phyloP scores from a whole-genome alignment of 345 rosid genomes.

The Eutrema yunnanense region DNA sequence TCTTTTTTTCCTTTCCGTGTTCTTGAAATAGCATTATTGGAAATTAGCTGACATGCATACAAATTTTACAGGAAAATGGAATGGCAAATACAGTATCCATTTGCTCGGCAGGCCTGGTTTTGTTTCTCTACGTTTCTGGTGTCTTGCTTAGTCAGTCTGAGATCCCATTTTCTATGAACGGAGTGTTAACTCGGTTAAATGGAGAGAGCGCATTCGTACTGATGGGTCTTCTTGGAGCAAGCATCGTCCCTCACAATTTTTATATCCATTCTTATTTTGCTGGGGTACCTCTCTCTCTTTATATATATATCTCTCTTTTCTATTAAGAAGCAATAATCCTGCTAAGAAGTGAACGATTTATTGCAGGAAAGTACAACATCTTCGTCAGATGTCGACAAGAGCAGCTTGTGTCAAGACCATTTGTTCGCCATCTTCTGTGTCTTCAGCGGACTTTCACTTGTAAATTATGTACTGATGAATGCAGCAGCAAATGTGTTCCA shows the following conservation, averaged over 20 bases:
- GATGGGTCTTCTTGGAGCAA: constrained; percentile 99
- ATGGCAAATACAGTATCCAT: constrained; percentile 50
- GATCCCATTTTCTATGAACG: constrained; percentile 53
- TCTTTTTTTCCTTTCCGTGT: not conserved
- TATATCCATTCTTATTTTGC: constrained; percentile 89
- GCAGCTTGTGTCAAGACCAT: constrained; percentile 61
- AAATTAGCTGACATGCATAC: constrained; percentile 13
- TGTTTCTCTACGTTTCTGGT: constrained; percentile 60
- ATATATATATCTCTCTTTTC: not conserved
- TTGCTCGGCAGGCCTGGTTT: constrained; percentile 50
- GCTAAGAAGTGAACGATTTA: constrained; percentile 14
- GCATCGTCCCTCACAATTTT: constrained; percentile 92
- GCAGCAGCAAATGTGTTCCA: constrained; percentile 81
- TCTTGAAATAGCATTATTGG: constrained; percentile 1
- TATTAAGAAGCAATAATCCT: not conserved
- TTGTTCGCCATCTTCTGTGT: constrained; percentile 61
- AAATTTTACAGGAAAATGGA: constrained; percentile 52
- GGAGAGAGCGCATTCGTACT: constrained; percentile 72
- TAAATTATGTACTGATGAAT: constrained; percentile 67
- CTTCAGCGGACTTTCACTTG: constrained; percentile 72
- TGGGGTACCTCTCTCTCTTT: constrained; percentile 41
- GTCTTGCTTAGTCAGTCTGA: constrained; percentile 78
- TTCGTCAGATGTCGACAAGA: constrained; percentile 43
- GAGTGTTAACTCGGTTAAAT: constrained; percentile 48
- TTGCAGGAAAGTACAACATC: constrained; percentile 55